A percentile compares a stretch with the other conserved stretches of the same genome.
These are phyloP conservation scores for Stevia rebaudiana DNA, from an alignment of 140 eudicot species.

Conservation along the genomic window DNA sequence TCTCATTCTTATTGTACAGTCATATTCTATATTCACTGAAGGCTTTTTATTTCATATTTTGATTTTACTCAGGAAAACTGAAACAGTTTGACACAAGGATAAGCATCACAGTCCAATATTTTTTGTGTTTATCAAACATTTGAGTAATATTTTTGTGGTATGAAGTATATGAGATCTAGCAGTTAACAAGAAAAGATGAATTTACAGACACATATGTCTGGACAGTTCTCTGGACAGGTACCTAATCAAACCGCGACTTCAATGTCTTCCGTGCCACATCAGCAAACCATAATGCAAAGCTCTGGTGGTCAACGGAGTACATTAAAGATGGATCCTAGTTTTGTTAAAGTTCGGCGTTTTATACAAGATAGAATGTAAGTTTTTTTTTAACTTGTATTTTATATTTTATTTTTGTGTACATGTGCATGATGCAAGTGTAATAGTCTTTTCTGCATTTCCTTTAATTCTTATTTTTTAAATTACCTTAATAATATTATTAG, in stretches of 20 bases:
- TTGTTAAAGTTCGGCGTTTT: constrained; percentile 32
- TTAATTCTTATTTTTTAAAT: not conserved
- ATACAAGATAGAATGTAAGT: constrained; percentile 64
- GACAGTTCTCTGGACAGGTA: constrained; percentile 62
- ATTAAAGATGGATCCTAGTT: constrained; percentile 44
- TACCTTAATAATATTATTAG: not conserved
- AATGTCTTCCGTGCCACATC: constrained; percentile 50
- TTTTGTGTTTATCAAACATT: constrained; percentile 6
- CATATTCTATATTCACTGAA: constrained; percentile 10
- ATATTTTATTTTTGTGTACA: not conserved
- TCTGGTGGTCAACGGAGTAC: constrained; percentile 41
- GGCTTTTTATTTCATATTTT: not conserved
- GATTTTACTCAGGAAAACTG: constrained; percentile 20
- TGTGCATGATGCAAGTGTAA: not conserved
- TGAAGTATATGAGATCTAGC: constrained; percentile 19
- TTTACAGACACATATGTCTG: constrained; percentile 56
- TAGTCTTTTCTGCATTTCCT: not conserved
- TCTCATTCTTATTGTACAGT: not conserved
- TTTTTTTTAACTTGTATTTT: too few species aligned
- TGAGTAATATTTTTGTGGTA: constrained; percentile 9
- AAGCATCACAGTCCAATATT: constrained; percentile 1
- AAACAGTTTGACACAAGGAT: constrained; percentile 12
- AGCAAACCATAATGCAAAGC: constrained; percentile 56
- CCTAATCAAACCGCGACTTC: constrained; percentile 48
- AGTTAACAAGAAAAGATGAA: constrained; percentile 47